Evolutionary conservation across 805 yeast species (phyloP).

Genomic region (Saccharomycopsis sp.): DNA sequence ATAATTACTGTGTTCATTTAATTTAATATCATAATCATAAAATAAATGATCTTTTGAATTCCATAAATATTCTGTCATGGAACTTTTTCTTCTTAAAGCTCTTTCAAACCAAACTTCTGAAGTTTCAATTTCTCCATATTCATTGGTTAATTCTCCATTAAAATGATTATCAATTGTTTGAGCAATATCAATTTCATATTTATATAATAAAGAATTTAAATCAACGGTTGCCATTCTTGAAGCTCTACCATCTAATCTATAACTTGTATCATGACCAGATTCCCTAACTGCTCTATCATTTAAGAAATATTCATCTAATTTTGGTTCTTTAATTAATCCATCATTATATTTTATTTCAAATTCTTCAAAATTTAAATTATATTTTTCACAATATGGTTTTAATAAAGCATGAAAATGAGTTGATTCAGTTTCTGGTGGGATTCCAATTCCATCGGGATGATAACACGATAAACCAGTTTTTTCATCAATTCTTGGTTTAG

Average conservation of each 20-base stretch:
- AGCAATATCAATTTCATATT: constrained; percentile 83
- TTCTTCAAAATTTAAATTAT: constrained; percentile 45
- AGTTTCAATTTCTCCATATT: constrained; percentile 31
- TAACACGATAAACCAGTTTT: constrained; percentile 77
- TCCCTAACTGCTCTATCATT: constrained; percentile 95
- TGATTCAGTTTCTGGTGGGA: constrained; percentile 94
- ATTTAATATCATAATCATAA: constrained; percentile 71
- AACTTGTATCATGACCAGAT: constrained; percentile 92
- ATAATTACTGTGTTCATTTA: constrained; percentile 45
- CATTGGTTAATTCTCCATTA: constrained; percentile 33
- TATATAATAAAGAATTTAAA: constrained; percentile 73
- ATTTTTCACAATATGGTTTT: constrained; percentile 55
- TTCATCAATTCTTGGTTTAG: constrained; percentile 61
- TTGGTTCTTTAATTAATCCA: constrained; percentile 59
- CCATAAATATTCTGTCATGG: constrained; percentile 71
- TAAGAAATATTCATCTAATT: constrained; percentile 75
- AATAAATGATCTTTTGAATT: constrained; percentile 66
- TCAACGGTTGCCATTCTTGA: constrained; percentile 89
- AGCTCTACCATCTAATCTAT: constrained; percentile 81
- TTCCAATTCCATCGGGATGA: constrained; percentile 84
- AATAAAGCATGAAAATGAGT: constrained; percentile 74
- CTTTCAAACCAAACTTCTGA: constrained; percentile 51
- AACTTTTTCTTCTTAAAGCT: constrained; percentile 43
- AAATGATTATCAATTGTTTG: constrained; percentile 45
- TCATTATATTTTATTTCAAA: constrained; percentile 63